Conservation (phyloP, 2,329 filamentous ascomycete species). For the Samsoniella hepiali region DNA sequence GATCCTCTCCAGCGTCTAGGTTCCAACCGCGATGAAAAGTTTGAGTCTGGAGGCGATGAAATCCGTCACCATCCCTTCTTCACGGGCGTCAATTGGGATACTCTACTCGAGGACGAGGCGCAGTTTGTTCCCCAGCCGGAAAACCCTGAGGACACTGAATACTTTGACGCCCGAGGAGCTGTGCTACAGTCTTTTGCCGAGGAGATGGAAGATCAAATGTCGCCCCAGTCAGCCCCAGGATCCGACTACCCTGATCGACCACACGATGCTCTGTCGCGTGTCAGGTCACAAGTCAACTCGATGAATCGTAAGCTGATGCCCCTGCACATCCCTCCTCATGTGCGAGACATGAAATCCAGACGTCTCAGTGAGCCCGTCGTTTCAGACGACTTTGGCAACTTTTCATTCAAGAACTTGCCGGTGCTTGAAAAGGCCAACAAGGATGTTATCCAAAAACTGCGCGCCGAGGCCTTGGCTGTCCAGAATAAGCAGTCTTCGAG, state of each 20-base stretch:
- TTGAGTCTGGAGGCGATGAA: constrained; percentile 78
- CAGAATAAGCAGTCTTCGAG: constrained; percentile 53
- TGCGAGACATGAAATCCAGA: constrained; percentile 83
- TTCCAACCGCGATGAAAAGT: constrained; percentile 81
- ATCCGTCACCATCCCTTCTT: constrained; percentile 92
- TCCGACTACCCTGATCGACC: constrained; percentile 83
- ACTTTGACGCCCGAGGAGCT: constrained; percentile 89
- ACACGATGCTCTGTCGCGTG: constrained; percentile 88
- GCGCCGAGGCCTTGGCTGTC: constrained; percentile 78
- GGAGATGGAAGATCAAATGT: constrained; percentile 85
- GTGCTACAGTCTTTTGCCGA: constrained; percentile 90
- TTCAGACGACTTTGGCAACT: constrained; percentile 91
- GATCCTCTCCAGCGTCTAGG: constrained; percentile 80
- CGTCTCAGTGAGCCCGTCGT: constrained; percentile 86
- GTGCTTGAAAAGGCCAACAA: constrained; percentile 98
- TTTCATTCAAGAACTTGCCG: constrained; percentile 94
- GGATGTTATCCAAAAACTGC: constrained; percentile 93
- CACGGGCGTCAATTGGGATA: constrained; percentile 80
- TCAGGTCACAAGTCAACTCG: constrained; percentile 78
- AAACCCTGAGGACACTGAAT: constrained; percentile 96
- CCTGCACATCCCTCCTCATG: constrained; percentile 91
- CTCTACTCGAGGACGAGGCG: constrained; percentile 87
- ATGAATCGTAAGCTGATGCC: constrained; percentile 93
- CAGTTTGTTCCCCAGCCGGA: constrained; percentile 91
- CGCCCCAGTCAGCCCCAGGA: constrained; percentile 67